These are phyloP conservation scores for Lodderomyces parapsilosis DNA, from an alignment of 1,139 yeast species.

Conservation along the genomic window DNA sequence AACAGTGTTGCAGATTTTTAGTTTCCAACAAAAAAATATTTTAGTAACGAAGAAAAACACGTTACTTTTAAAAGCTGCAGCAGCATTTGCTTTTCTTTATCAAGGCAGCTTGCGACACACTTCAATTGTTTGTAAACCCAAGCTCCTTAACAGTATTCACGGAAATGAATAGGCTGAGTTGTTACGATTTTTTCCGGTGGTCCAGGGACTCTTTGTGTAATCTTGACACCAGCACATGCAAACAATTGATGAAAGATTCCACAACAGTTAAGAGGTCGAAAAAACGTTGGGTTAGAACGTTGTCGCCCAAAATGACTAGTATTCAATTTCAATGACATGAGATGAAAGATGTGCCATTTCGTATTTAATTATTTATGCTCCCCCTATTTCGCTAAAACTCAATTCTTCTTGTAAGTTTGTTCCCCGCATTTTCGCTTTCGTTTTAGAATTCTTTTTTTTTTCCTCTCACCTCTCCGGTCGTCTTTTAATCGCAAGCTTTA, in stretches of 20 bases:
- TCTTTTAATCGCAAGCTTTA: too few relatives aligned
- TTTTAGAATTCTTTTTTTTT: too few relatives aligned
- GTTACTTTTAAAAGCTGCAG: constrained; percentile 1
- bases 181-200: constrained; percentile 3
- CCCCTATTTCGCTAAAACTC: background rate
- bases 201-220: background rate
- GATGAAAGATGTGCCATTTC: background rate
- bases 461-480: too few relatives aligned
- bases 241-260: background rate
- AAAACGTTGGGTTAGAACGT: background rate
- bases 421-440: too few relatives aligned
- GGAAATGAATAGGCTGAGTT: background rate
- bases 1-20: too few relatives aligned
- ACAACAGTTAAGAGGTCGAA: background rate
- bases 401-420: background rate
- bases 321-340: too few relatives aligned
- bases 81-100: too few relatives aligned
- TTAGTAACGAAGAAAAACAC: background rate
- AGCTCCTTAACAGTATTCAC: background rate
- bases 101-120: too few relatives aligned
- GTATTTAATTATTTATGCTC: background rate
- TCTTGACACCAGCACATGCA: background rate
- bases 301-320: too few relatives aligned
- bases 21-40: background rate
- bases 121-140: too few relatives aligned